Base-by-base conservation (phyloP, 2,329 filamentous ascomycete species). In the Aspergillus intermedius region DNA sequence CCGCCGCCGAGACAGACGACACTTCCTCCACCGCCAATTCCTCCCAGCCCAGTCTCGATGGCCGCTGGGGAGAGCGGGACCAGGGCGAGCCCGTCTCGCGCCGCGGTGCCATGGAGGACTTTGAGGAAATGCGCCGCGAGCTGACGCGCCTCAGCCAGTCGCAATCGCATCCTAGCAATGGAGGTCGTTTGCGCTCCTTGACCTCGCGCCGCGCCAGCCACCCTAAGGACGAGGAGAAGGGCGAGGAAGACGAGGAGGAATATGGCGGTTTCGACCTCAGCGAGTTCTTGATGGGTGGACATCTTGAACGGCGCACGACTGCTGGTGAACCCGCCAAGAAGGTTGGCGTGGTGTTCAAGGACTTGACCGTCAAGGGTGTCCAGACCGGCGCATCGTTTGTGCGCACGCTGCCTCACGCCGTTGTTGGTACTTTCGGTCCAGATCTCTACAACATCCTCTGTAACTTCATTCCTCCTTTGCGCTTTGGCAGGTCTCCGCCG, bases 371-470 rank as follows among this genome's bases (percentile, higher is more conserved):
- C 23, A 83, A 86, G 64, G 87, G 87, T 15, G 71, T 83, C 6
- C 82, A 82, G 39, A 81, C 80, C 10, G 83, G 81, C 0, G 75
- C 84, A 0, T 80, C 80, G 0, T 86, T 87, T 54, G 86, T 87
- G 22, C 81, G 81, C 52, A 89, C 86, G 0, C 69, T 91, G 0
- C 87, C 87, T 0, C 79, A 87, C 54, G 87, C 87, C 2, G 75
- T 91, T 34, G 53, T 89, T 4, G 86, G 86, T 19, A 90, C 87
- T 0, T 91, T 93, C 63, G 88, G 88, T 0, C 87, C 87, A 0
- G 88, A 91, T 65, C 70, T 91, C 1, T 91, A 88, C 64, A 77
- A 74, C 19, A 69, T 88, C 5, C 57, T 90, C 12, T 74, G 72
- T 28, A 61, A 71, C 5, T 82, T 79, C 49, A 59, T 81, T 21